Conservation (phyloP, 306 rosid species). For the Malus sieversii region DNA sequence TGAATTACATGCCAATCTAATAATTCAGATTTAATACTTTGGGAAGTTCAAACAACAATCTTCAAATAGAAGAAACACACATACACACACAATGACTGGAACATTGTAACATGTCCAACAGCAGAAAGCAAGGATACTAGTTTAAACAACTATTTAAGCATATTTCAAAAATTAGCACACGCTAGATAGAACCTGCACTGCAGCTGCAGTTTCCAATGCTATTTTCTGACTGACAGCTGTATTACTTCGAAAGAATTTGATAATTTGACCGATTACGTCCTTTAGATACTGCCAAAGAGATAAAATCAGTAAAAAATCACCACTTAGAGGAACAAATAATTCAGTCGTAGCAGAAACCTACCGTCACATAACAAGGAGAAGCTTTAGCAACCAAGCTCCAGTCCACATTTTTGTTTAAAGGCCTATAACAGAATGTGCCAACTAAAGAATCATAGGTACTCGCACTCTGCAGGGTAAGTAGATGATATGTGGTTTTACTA, state of each 20-base stretch:
- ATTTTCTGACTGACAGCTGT: conserved; percentile 76
- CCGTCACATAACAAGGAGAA: conserved; percentile 97
- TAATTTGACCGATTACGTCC: conserved; percentile 69
- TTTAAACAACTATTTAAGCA: not conserved
- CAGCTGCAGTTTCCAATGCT: conserved; percentile 93
- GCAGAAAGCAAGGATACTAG: conserved; percentile 5
- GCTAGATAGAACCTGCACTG: conserved; percentile 66
- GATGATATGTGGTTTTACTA: conserved; percentile 13
- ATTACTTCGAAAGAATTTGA: conserved; percentile 70
- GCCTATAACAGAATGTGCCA: conserved; percentile 71
- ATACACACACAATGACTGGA: not conserved
- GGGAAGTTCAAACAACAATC: not conserved
- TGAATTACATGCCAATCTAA: not conserved
- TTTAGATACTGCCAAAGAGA: conserved; percentile 65
- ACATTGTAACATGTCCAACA: not conserved
- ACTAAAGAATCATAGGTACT: conserved; percentile 60
- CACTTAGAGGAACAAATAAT: conserved; percentile 19
- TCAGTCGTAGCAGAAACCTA: conserved; percentile 31
- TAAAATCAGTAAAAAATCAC: conserved; percentile 20
- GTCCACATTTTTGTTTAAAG: conserved; percentile 69
- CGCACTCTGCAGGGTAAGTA: conserved; percentile 72
- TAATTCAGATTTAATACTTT: not conserved
- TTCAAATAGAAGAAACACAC: not conserved
- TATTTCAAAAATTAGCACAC: conserved; percentile 5
- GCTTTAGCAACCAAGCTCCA: conserved; percentile 98